These are phyloP conservation scores for Aethionema arabicum DNA, from an alignment of 345 rosid genomes.

Conservation along the genomic window DNA sequence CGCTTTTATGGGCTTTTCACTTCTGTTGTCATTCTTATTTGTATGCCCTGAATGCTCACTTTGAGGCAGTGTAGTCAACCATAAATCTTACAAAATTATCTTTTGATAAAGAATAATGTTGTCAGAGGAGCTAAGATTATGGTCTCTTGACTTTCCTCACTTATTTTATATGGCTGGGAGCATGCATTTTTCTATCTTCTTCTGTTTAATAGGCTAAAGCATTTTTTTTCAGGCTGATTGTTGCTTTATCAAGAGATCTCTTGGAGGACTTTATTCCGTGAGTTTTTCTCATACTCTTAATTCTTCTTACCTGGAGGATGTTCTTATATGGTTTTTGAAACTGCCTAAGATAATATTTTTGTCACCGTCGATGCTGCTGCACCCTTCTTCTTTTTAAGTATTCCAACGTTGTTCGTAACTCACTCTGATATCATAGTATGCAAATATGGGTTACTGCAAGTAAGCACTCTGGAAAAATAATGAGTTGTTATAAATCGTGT, in stretches of 20 bases:
- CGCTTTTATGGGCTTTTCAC: constrained; percentile 5
- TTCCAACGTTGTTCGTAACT: constrained; percentile 6
- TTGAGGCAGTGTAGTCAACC: constrained; percentile 9
- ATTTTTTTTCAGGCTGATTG: constrained; percentile 60
- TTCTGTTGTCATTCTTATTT: constrained; percentile 20
- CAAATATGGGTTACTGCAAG: constrained; percentile 1
- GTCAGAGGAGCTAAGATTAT: constrained; percentile 14
- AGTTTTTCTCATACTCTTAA: constrained; percentile 42
- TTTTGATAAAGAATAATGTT: constrained; percentile 11
- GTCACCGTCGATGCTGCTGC: constrained; percentile 15
- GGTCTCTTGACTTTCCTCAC: neutral
- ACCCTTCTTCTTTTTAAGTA: neutral
- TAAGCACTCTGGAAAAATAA: constrained; percentile 14
- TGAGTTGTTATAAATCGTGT: constrained; percentile 9
- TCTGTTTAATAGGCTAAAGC: neutral
- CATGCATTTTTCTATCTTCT: constrained; percentile 13
- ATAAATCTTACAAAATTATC: neutral
- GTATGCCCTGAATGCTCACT: constrained; percentile 22
- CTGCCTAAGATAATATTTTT: neutral
- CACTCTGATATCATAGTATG: constrained; percentile 14
- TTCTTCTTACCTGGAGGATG: neutral
- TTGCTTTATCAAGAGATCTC: constrained; percentile 86
- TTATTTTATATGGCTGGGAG: constrained; percentile 6
- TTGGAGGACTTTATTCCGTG: constrained; percentile 67
- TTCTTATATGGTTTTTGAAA: constrained; percentile 9